Conservation (phyloP, 495 filamentous ascomycete species). For the Penicillium macrosclerotiorum region DNA sequence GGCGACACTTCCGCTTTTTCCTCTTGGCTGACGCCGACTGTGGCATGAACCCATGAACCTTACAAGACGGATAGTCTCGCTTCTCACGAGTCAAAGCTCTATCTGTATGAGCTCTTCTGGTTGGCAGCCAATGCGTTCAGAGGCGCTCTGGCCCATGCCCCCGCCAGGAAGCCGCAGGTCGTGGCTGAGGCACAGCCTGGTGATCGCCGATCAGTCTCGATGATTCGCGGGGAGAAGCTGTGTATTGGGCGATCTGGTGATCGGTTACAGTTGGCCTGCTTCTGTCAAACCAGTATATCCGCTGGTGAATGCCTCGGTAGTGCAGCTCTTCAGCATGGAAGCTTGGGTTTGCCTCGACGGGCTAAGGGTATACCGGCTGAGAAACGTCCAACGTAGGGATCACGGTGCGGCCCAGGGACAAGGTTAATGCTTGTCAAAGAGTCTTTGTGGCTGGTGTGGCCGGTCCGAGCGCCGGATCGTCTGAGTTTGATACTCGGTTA, state of each 20-base stretch:
- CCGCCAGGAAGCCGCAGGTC: not conserved
- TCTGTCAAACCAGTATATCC: constrained; percentile 3
- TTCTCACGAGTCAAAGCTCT: not conserved
- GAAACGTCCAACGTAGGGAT: too few relatives aligned
- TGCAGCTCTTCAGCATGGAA: too few relatives aligned
- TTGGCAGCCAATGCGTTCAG: constrained; percentile 13
- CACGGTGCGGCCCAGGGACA: too few relatives aligned
- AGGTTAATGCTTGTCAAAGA: constrained; percentile 3
- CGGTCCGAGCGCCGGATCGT: constrained; percentile 9
- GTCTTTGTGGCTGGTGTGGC: constrained; percentile 5
- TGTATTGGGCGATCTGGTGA: constrained; percentile 7
- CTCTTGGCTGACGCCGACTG: too few relatives aligned
- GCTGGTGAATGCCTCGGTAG: too few relatives aligned
- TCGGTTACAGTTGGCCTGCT: not conserved
- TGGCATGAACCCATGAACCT: too few relatives aligned
- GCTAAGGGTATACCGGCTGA: too few relatives aligned
- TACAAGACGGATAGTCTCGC: not conserved
- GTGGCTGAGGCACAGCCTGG: constrained; percentile 5
- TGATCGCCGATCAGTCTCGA: constrained; percentile 5
- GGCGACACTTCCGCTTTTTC: too few relatives aligned
- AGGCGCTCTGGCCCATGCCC: constrained; percentile 1
- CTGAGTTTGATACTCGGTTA: constrained; percentile 5
- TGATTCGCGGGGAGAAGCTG: not conserved
- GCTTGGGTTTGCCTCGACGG: too few relatives aligned
- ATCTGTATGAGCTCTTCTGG: not conserved